These are phyloP conservation scores for Pulveroboletus ravenelii DNA, from an alignment of 768 basidiomycete genomes.

Conservation along the genomic window DNA sequence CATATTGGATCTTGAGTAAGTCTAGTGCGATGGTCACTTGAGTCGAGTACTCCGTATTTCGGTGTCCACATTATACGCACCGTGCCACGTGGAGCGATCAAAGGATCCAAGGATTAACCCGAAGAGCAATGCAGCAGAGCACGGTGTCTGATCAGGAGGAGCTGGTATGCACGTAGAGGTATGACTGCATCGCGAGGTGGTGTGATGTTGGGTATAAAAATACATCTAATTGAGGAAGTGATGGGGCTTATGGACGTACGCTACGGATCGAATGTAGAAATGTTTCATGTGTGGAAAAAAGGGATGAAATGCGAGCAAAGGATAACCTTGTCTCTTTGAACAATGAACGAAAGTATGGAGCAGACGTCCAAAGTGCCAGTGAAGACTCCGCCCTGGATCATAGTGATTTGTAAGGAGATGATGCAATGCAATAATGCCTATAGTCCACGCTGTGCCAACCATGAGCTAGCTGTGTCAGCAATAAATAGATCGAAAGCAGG, in stretches of 20 bases:
- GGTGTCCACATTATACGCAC: neutral
- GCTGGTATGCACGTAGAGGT: conserved; percentile 12
- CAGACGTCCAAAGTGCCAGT: conserved; percentile 28
- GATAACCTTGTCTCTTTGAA: conserved; percentile 8
- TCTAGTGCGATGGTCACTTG: neutral
- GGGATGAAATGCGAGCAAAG: conserved; percentile 8
- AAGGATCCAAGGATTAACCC: conserved; percentile 1
- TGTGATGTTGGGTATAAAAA: conserved; percentile 16
- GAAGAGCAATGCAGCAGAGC: neutral
- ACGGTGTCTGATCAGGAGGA: conserved; percentile 11
- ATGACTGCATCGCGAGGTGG: conserved; percentile 13
- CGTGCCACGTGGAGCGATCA: neutral
- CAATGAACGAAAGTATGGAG: conserved; percentile 15
- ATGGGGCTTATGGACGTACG: conserved; percentile 6
- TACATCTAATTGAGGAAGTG: conserved; percentile 14
- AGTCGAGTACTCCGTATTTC: neutral
- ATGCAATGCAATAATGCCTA: conserved; percentile 24
- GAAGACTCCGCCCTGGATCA: conserved; percentile 18
- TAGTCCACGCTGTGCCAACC: conserved; percentile 20
- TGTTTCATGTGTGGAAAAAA: conserved; percentile 9
- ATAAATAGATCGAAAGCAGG: conserved; percentile 7
- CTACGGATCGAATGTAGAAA: conserved; percentile 11
- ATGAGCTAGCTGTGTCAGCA: conserved; percentile 12
- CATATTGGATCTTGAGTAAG: neutral
- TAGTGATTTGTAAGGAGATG: conserved; percentile 8